Percentiles rank a stretch among this genome's conserved stretches.
These are phyloP conservation scores for Taphrina populina DNA, from an alignment of 1,139 yeast species.

Conservation along the genomic window DNA sequence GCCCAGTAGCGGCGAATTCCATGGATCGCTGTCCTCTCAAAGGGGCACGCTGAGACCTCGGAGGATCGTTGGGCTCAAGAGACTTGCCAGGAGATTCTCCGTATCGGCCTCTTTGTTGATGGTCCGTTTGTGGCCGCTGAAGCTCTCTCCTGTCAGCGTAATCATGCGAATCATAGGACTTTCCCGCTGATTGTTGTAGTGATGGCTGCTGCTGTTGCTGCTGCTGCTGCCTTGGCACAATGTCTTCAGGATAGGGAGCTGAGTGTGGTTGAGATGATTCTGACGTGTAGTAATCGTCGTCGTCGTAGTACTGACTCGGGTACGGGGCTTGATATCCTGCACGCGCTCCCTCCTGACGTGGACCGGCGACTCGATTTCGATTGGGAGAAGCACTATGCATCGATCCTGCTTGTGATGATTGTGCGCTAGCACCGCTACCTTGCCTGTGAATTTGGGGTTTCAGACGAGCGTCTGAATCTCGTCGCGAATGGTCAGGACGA, in stretches of 20 bases:
- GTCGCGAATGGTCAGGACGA: no score
- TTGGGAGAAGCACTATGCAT: slow-evolving; percentile 12
- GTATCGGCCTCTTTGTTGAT: slow-evolving; percentile 2
- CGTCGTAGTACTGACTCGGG: slow-evolving; percentile 4
- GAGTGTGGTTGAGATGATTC: neutral
- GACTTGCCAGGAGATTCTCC: neutral
- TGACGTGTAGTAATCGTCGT: slow-evolving; percentile 1
- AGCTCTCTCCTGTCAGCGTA: no score
- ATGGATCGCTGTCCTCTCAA: slow-evolving; percentile 7
- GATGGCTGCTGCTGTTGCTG: no score
- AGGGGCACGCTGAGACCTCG: slow-evolving; percentile 4
- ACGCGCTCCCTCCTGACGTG: no score
- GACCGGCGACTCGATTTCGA: slow-evolving; percentile 6
- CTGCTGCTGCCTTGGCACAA: no score
- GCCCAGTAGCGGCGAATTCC: slow-evolving; percentile 3
- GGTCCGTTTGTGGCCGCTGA: no score
- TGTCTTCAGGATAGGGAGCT: slow-evolving; percentile 11
- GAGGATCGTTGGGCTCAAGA: slow-evolving; percentile 1
- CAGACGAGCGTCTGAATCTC: no score
- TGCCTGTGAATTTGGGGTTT: neutral
- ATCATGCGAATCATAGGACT: no score
- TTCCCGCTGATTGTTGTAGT: no score
- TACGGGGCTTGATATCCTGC: no score
- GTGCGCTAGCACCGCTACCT: slow-evolving; percentile 8
- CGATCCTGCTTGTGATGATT: slow-evolving; percentile 14